phyloP scores from a whole-genome alignment of 306 rosid species.

The Macrotyloma uniflorum region DNA sequence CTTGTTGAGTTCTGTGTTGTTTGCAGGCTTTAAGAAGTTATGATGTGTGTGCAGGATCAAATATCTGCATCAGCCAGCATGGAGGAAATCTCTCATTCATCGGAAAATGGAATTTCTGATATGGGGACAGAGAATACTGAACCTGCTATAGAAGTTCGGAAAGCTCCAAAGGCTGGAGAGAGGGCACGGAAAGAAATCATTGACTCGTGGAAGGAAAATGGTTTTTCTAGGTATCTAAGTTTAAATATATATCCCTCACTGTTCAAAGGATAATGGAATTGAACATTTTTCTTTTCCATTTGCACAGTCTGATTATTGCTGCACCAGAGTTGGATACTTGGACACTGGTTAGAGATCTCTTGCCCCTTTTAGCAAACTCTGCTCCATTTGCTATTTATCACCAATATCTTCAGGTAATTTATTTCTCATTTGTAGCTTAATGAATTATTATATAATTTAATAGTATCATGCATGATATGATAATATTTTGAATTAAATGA shows the following conservation, averaged over 20 bases:
- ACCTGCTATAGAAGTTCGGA: constrained; percentile 49
- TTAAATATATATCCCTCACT: constrained; percentile 5
- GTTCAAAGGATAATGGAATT: constrained; percentile 7
- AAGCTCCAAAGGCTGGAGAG: constrained; percentile 76
- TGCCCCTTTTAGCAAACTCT: constrained; percentile 82
- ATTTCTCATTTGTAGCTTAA: neutral
- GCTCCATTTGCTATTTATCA: constrained; percentile 97
- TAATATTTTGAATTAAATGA: neutral
- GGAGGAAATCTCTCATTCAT: constrained; percentile 51
- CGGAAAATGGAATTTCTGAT: constrained; percentile 51
- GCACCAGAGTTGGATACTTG: constrained; percentile 87
- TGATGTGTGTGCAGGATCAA: constrained; percentile 54
- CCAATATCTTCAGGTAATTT: constrained; percentile 86
- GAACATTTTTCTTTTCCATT: neutral
- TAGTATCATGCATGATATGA: neutral
- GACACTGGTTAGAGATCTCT: constrained; percentile 62
- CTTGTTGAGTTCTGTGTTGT: constrained; percentile 10
- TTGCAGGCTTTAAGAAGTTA: neutral
- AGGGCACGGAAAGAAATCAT: constrained; percentile 66
- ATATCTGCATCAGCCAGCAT: constrained; percentile 34
- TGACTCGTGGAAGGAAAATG: constrained; percentile 82
- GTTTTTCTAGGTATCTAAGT: constrained; percentile 75
- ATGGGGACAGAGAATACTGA: constrained; percentile 40
- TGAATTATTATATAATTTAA: constrained; percentile 1
- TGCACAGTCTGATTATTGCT: constrained; percentile 77